These are phyloP conservation scores for Vigna radiata DNA, from an alignment of 306 rosid genomes.

Conservation along the genomic window DNA sequence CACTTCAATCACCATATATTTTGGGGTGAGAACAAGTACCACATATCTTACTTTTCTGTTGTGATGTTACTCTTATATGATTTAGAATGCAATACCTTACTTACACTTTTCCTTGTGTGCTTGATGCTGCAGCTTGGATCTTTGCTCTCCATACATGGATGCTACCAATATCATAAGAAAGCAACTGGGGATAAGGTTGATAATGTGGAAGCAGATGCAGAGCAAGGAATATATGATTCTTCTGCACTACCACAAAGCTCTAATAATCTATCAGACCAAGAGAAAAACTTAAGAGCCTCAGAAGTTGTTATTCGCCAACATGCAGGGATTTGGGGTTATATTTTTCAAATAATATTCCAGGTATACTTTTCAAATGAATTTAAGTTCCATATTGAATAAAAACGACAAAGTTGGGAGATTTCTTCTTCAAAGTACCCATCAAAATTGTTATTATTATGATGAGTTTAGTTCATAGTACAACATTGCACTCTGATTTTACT, in stretches of 20 bases:
- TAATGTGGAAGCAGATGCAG: conserved; percentile 81
- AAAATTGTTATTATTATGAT: not conserved
- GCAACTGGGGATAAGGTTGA: conserved; percentile 84
- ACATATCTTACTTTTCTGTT: not conserved
- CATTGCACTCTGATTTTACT: conserved; percentile 13
- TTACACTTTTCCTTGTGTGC: conserved; percentile 15
- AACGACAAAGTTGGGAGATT: too few relatives aligned
- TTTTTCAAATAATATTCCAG: conserved; percentile 91
- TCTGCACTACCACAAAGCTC: conserved; percentile 44
- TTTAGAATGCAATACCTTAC: not conserved
- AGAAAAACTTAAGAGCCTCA: conserved; percentile 47
- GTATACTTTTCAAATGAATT: conserved; percentile 38
- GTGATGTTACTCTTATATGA: conserved; percentile 11
- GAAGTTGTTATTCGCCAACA: conserved; percentile 53
- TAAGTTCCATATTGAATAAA: too few relatives aligned
- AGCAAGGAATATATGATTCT: conserved; percentile 58
- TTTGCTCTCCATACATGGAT: conserved; percentile 80
- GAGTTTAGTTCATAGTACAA: conserved; percentile 4
- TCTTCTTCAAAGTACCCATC: too few relatives aligned
- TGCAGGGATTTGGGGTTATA: conserved; percentile 83
- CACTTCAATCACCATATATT: conserved; percentile 76
- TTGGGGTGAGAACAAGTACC: conserved; percentile 77
- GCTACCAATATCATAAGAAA: conserved; percentile 84
- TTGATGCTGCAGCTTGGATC: conserved; percentile 79
- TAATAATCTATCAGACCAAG: conserved; percentile 43